Evolutionary conservation across 1,284 basidiomycete genomes (phyloP).

Genomic region (Tetrapyrgos nigripes): DNA sequence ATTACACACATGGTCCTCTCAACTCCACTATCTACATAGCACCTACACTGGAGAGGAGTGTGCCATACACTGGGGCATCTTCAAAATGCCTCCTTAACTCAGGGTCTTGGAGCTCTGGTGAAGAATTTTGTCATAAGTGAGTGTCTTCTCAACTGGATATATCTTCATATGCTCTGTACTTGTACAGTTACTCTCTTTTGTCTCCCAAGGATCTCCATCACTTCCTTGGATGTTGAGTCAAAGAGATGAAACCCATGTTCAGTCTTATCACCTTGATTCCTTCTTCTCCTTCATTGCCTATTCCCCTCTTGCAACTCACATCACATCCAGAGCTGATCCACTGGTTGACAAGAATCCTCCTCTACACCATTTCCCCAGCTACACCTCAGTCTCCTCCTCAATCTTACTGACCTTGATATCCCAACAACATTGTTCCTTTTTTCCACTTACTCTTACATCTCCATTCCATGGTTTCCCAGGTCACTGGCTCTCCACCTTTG

Average conservation of each 20-base stretch:
- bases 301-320: conserved; percentile 35
- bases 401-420: conserved; percentile 38
- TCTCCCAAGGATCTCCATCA: conserved; percentile 31
- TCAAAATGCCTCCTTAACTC: conserved; percentile 40
- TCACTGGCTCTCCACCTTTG: conserved; percentile 42
- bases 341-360: conserved; percentile 46
- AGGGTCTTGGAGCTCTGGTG: conserved; percentile 32
- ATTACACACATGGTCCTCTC: conserved; percentile 41
- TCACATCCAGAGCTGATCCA: conserved; percentile 37
- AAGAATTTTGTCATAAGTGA: conserved; percentile 39
- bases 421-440: conserved; percentile 45
- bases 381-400: conserved; percentile 28
- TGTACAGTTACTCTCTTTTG: conserved; percentile 38
- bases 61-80: conserved; percentile 29
- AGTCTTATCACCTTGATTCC: conserved; percentile 18
- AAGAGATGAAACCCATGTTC: conserved; percentile 19
- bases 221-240: conserved; percentile 34
- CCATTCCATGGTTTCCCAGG: conserved; percentile 41
- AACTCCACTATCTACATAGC: conserved; percentile 34
- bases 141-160: conserved; percentile 10
- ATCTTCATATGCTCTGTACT: neutral
- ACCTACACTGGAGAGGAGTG: conserved; percentile 31
- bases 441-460: conserved; percentile 42
- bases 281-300: conserved; percentile 27
- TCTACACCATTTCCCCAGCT: conserved; percentile 42